A percentile compares a stretch with the other conserved stretches of the same genome.
phyloP scores from a whole-genome alignment of 2,329 filamentous ascomycete species.

The Pleomassaria siparia region DNA sequence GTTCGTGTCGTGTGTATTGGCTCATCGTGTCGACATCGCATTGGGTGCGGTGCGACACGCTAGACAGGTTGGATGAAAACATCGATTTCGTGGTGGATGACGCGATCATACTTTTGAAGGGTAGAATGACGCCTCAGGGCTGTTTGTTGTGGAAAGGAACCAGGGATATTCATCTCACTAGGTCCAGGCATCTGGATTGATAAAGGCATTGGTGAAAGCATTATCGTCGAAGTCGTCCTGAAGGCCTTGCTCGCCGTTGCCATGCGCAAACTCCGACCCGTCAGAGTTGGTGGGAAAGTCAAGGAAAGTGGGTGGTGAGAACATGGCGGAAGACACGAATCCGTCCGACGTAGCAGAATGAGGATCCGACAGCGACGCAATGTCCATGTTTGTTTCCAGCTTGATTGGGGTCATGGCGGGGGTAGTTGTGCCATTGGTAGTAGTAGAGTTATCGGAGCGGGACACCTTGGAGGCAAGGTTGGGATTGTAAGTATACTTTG shows the following conservation, averaged over 20 bases:
- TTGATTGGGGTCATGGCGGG: slow-evolving; percentile 43
- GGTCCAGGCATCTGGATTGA: not conserved
- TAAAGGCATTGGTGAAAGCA: not conserved
- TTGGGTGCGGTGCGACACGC: too few species aligned
- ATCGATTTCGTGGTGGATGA: too few species aligned
- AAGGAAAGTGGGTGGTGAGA: not conserved
- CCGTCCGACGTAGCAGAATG: slow-evolving; percentile 2
- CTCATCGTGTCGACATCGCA: too few species aligned
- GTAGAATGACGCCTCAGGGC: too few species aligned
- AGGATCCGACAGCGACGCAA: not conserved
- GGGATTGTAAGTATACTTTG: slow-evolving; percentile 51
- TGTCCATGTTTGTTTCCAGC: not conserved
- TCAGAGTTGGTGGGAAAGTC: not conserved
- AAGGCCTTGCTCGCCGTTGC: not conserved
- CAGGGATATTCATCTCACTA: not conserved
- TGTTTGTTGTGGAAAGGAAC: too few species aligned
- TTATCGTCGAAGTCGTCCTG: slow-evolving; percentile 1
- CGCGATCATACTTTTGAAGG: too few species aligned
- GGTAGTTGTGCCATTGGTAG: slow-evolving; percentile 37
- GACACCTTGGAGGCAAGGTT: slow-evolving; percentile 39
- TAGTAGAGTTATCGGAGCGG: slow-evolving; percentile 37
- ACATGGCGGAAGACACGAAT: slow-evolving; percentile 1
- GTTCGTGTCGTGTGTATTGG: too few species aligned
- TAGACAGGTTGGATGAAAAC: too few species aligned
- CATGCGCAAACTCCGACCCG: not conserved